Evolutionary conservation across 2,329 filamentous ascomycete genomes (phyloP).

Genomic region (Aspergillus flavus): DNA sequence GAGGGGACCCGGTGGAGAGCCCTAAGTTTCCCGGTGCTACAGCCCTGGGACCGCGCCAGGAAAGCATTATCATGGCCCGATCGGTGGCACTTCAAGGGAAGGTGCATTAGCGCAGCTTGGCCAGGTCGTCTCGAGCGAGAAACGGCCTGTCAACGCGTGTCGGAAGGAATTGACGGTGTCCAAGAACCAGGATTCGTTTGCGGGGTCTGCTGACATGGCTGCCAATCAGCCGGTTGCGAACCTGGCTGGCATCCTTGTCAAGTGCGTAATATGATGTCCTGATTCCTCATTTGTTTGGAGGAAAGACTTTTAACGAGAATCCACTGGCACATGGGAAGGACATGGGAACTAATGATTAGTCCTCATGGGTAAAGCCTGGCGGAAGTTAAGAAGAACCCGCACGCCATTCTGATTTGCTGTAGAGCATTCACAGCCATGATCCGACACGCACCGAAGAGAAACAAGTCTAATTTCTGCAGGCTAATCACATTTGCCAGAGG

Average conservation of each 20-base stretch:
- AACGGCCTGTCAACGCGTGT: conserved; percentile 8
- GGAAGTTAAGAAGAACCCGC: conserved; percentile 14
- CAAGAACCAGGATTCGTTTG: conserved; percentile 18
- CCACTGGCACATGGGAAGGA: conserved; percentile 18
- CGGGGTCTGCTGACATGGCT: conserved; percentile 19
- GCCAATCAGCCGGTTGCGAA: conserved; percentile 13
- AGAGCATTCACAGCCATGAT: conserved; percentile 5
- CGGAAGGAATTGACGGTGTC: conserved; percentile 13
- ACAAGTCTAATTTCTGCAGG: conserved; percentile 16
- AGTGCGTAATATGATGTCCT: conserved; percentile 12
- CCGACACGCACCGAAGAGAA: conserved; percentile 10
- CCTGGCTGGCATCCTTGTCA: conserved; percentile 12
- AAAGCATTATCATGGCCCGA: conserved; percentile 16
- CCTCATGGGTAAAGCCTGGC: conserved; percentile 7
- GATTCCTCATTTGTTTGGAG: not conserved
- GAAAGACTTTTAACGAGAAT: conserved; percentile 11
- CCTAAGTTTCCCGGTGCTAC: conserved; percentile 39
- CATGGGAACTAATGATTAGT: conserved; percentile 15
- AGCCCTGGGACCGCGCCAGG: conserved; percentile 35
- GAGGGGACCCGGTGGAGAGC: conserved; percentile 25
- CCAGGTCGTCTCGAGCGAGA: conserved; percentile 18
- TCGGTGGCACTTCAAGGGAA: conserved; percentile 32
- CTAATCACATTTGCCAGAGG: conserved; percentile 16
- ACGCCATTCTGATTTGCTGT: conserved; percentile 14
- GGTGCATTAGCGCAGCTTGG: conserved; percentile 41